Evolutionary conservation across 495 filamentous ascomycete genomes (phyloP).

Genomic region (Cercophora samala): DNA sequence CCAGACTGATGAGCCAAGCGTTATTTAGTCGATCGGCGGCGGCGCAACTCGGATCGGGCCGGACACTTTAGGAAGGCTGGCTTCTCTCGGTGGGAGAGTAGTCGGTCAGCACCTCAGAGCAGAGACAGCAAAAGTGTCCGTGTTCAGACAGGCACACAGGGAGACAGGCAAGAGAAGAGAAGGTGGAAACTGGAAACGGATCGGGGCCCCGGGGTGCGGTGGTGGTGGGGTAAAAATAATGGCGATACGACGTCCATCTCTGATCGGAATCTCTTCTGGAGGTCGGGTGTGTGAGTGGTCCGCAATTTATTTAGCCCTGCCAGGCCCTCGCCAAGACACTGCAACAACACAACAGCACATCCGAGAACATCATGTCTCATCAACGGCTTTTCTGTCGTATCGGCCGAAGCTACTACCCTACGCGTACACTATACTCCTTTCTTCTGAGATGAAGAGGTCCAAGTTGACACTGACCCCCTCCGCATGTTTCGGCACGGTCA

Average conservation of each 20-base stretch:
- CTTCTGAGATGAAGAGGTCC: too few relatives aligned
- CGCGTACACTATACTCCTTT: too few relatives aligned
- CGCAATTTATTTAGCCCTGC: constrained; percentile 7
- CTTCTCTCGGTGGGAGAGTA: background rate
- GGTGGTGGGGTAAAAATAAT: constrained; percentile 16
- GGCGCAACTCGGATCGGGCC: background rate
- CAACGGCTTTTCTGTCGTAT: too few relatives aligned
- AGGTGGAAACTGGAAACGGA: background rate
- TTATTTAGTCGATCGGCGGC: background rate
- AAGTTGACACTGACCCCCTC: background rate
- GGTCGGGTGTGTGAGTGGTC: background rate
- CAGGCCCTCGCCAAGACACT: constrained; percentile 10
- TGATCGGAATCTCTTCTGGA: too few relatives aligned
- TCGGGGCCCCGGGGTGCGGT: background rate
- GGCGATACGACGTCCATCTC: constrained; percentile 7
- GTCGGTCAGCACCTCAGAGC: background rate
- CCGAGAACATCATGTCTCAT: too few relatives aligned
- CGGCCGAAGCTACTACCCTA: too few relatives aligned
- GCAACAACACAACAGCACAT: background rate
- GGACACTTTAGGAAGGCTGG: background rate
- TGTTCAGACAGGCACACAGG: background rate
- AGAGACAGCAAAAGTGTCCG: background rate
- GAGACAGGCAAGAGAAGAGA: background rate
- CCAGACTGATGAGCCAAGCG: background rate
- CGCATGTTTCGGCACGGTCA: background rate